phyloP scores from a whole-genome alignment of 2,329 filamentous ascomycete species.

The Trichoderma koningiopsis region DNA sequence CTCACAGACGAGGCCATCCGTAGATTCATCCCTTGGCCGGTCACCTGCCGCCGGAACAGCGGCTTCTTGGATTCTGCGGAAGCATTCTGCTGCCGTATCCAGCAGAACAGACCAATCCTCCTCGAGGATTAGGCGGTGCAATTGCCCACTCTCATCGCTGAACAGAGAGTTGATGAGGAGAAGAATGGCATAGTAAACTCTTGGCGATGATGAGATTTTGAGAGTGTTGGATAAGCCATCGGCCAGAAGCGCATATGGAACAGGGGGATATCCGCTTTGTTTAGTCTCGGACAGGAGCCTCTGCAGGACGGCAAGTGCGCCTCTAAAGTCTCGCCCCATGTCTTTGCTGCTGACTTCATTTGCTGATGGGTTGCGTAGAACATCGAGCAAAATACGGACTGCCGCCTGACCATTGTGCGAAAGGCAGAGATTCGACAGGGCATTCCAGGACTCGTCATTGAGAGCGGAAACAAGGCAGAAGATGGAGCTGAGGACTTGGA shows the following conservation, averaged over 20 bases:
- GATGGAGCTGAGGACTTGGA: constrained; percentile 72
- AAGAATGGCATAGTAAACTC: constrained; percentile 51
- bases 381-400: constrained; percentile 65
- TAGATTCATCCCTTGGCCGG: constrained; percentile 34
- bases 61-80: constrained; percentile 37
- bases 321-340: constrained; percentile 59
- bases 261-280: constrained; percentile 60
- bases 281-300: constrained; percentile 63
- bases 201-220: constrained; percentile 47
- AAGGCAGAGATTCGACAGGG: constrained; percentile 68
- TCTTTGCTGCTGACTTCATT: constrained; percentile 54
- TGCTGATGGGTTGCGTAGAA: constrained; percentile 53
- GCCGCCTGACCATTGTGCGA: constrained; percentile 74
- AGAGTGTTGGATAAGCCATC: constrained; percentile 58
- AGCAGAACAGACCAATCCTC: constrained; percentile 68
- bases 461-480: constrained; percentile 65
- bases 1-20: constrained; percentile 44
- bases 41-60: constrained; percentile 31
- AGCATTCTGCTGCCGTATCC: constrained; percentile 60
- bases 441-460: constrained; percentile 68
- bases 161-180: constrained; percentile 60
- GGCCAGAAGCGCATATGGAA: constrained; percentile 61
- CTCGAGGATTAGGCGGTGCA: constrained; percentile 61
- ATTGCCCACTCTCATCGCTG: constrained; percentile 51
- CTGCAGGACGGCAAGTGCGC: constrained; percentile 63